A percentile compares a stretch with the other conserved stretches of the same genome.
These are phyloP conservation scores for Emergomyces orientalis DNA, from an alignment of 2,329 filamentous ascomycete species.

Conservation along the genomic window DNA sequence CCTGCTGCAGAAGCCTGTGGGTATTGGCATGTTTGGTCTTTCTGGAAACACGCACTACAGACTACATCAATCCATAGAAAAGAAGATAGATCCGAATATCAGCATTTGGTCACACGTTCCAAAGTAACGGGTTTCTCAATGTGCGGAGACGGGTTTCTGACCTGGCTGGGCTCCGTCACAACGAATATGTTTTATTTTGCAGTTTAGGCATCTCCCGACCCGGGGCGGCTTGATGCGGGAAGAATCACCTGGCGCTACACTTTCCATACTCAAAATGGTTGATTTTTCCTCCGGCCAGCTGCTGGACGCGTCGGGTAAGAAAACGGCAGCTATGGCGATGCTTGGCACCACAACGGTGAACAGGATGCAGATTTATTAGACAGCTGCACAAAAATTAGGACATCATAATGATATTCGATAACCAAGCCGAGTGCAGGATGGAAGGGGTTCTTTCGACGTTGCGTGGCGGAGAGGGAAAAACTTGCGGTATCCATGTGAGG, in stretches of 20 bases:
- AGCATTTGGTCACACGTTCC: neutral
- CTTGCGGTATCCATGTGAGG: neutral
- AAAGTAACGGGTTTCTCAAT: neutral
- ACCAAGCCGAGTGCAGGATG: neutral
- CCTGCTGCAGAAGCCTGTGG: neutral
- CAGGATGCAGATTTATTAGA: neutral
- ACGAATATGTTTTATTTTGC: neutral
- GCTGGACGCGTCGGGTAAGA: neutral
- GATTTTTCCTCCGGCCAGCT: neutral
- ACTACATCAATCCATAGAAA: neutral
- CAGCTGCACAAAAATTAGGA: neutral
- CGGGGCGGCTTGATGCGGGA: neutral
- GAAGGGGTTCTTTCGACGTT: neutral
- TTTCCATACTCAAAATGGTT: slow-evolving; percentile 4
- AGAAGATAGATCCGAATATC: neutral
- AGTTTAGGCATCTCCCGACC: neutral
- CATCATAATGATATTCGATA: no score
- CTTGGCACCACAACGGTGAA: no score
- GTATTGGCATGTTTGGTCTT: slow-evolving; percentile 1
- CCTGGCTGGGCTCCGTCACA: slow-evolving; percentile 4
- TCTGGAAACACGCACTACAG: slow-evolving; percentile 1
- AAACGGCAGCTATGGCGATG: neutral
- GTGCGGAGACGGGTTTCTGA: neutral
- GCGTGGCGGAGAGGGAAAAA: neutral
- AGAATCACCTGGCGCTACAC: neutral